Conservation (phyloP, 306 rosid species). For the Cicer pinnatifidum region DNA sequence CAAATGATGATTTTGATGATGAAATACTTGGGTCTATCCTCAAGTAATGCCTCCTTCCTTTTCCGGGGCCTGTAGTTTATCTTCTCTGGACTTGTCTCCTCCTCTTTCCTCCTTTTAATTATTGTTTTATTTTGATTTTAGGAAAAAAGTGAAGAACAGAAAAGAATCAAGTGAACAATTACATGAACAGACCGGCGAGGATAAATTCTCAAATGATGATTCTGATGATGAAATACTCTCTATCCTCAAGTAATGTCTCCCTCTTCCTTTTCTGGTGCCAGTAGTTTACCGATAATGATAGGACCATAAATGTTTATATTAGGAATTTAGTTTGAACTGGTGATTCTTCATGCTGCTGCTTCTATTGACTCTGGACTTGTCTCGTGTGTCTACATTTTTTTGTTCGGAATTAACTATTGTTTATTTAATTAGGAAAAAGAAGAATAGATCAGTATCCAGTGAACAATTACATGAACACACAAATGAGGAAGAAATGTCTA, state of each 20-base stretch:
- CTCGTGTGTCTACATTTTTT: conserved; percentile 4
- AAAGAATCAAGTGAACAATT: conserved; percentile 41
- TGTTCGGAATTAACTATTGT: neutral
- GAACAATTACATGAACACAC: conserved; percentile 45
- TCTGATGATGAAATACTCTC: conserved; percentile 65
- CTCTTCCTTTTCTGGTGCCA: conserved; percentile 14
- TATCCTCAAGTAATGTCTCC: conserved; percentile 57
- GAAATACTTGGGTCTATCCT: no score
- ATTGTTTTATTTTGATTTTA: conserved; percentile 11
- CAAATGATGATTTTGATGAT: no score
- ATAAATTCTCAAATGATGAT: conserved; percentile 45
- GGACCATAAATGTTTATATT: conserved; percentile 20
- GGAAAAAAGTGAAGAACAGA: conserved; percentile 48
- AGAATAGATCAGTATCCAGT: conserved; percentile 26
- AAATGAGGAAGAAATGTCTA: conserved; percentile 35
- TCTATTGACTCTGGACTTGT: conserved; percentile 23
- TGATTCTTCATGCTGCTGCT: conserved; percentile 27
- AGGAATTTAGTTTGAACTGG: conserved; percentile 36
- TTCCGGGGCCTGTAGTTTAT: neutral
- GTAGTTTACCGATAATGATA: conserved; percentile 18
- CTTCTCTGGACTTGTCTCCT: neutral
- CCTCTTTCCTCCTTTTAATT: no score
- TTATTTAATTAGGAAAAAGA: conserved; percentile 53
- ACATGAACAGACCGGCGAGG: conserved; percentile 42
- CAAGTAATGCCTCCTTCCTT: no score